Evolutionary conservation across 2,329 filamentous ascomycete genomes (phyloP).

Genomic region (Sphaerulina populicola): DNA sequence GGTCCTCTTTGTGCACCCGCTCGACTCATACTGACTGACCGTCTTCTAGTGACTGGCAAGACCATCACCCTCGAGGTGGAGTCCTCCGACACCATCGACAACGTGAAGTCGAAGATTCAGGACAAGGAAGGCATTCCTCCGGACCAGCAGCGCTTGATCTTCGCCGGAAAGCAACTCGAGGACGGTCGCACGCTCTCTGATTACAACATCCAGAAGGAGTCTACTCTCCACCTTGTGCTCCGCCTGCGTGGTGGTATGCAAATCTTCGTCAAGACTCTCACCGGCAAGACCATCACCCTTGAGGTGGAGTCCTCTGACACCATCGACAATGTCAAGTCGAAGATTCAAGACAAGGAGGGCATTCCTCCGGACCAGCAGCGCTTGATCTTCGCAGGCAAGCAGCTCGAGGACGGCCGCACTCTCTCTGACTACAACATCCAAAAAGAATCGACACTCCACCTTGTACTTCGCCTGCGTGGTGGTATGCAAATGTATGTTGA

Average conservation of each 20-base stretch:
- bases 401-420: slow-evolving; percentile 88
- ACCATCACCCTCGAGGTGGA: slow-evolving; percentile 55
- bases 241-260: slow-evolving; percentile 46
- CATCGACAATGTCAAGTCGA: slow-evolving; percentile 92
- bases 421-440: slow-evolving; percentile 92
- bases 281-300: slow-evolving; percentile 47
- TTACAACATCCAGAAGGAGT: slow-evolving; percentile 83
- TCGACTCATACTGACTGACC: slow-evolving; percentile 30
- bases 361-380: slow-evolving; percentile 95
- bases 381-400: slow-evolving; percentile 91
- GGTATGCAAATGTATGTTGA: slow-evolving; percentile 16
- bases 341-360: slow-evolving; percentile 93
- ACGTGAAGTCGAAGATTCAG: slow-evolving; percentile 94
- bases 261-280: too few species aligned
- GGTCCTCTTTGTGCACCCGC: neutral
- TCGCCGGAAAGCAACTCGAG: slow-evolving; percentile 92
- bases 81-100: slow-evolving; percentile 82
- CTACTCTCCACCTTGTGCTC: slow-evolving; percentile 57
- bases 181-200: slow-evolving; percentile 84
- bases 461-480: slow-evolving; percentile 55
- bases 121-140: slow-evolving; percentile 92
- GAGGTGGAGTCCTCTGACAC: slow-evolving; percentile 69
- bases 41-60: slow-evolving; percentile 52
- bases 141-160: slow-evolving; percentile 92
- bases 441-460: slow-evolving; percentile 57